phyloP scores from a whole-genome alignment of 2,329 filamentous ascomycete genomes.

The Talaromyces verruculosus region DNA sequence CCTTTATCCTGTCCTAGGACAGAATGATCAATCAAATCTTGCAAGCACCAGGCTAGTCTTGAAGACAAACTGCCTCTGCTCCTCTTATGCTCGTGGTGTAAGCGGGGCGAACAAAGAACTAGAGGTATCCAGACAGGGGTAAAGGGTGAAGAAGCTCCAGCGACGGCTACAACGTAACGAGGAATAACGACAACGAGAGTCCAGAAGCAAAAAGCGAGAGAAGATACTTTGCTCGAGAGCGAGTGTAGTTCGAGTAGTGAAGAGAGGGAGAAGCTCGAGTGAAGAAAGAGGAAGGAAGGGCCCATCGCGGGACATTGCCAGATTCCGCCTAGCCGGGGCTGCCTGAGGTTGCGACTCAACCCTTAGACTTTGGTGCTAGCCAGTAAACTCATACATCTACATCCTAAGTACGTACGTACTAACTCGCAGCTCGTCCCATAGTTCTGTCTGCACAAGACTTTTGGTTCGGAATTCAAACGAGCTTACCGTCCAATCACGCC shows the following conservation, averaged over 20 bases:
- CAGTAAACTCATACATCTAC: background rate
- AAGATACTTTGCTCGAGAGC: background rate
- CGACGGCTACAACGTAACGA: background rate
- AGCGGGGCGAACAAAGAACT: conserved; percentile 11
- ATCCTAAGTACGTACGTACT: no score
- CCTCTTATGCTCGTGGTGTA: background rate
- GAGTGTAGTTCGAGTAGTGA: background rate
- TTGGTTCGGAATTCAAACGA: conserved; percentile 7
- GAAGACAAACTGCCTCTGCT: background rate
- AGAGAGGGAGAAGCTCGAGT: background rate
- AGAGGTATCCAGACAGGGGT: background rate
- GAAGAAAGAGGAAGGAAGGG: conserved; percentile 15
- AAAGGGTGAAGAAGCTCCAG: background rate
- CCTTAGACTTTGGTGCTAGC: conserved; percentile 1
- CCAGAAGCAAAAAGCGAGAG: background rate
- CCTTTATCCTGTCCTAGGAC: background rate
- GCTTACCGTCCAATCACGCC: background rate
- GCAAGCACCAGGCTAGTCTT: background rate
- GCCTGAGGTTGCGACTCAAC: conserved; percentile 11
- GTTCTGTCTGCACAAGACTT: background rate
- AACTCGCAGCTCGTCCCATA: background rate
- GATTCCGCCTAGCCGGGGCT: conserved; percentile 10
- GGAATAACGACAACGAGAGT: background rate
- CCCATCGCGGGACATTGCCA: conserved; percentile 11
- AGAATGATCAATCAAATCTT: background rate